A percentile compares a stretch with the other conserved stretches of the same genome.
phyloP scores from a whole-genome alignment of 495 filamentous ascomycete species.

The Talaromyces ruber region DNA sequence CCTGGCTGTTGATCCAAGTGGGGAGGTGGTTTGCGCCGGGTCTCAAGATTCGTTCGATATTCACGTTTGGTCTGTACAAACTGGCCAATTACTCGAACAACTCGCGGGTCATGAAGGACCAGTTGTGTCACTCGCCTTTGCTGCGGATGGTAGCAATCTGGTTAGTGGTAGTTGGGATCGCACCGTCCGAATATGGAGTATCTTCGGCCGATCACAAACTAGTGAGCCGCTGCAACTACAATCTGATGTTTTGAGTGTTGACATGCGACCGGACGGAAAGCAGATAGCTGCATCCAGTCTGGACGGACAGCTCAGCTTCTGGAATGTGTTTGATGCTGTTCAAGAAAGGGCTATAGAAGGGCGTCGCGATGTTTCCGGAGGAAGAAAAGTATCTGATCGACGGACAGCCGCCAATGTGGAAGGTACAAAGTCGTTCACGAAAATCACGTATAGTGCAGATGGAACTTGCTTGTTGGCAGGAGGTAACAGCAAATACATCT shows the following conservation, averaged over 20 bases:
- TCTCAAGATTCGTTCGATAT: slow-evolving; percentile 95
- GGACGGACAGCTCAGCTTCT: slow-evolving; percentile 91
- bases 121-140: slow-evolving; percentile 77
- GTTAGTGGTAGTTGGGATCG: slow-evolving; percentile 93
- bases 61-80: slow-evolving; percentile 97
- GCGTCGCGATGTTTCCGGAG: slow-evolving; percentile 86
- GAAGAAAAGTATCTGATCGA: slow-evolving; percentile 77
- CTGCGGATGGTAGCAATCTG: slow-evolving; percentile 71
- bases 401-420: slow-evolving; percentile 82
- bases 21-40: slow-evolving; percentile 90
- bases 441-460: slow-evolving; percentile 82
- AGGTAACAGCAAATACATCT: slow-evolving; percentile 96
- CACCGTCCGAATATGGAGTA: slow-evolving; percentile 89
- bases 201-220: slow-evolving; percentile 88
- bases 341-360: slow-evolving; percentile 78
- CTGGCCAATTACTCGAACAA: slow-evolving; percentile 86
- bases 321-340: slow-evolving; percentile 79
- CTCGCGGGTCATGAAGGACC: slow-evolving; percentile 91
- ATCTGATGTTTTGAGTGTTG: slow-evolving; percentile 80
- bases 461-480: slow-evolving; percentile 82
- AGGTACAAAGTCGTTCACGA: slow-evolving; percentile 82
- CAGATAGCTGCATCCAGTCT: slow-evolving; percentile 88
- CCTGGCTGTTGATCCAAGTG: slow-evolving; percentile 91
- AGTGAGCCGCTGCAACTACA: slow-evolving; percentile 87
- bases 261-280: slow-evolving; percentile 81